These are phyloP conservation scores for Colletotrichum somersetense DNA, from an alignment of 2,329 filamentous ascomycete species.

Conservation along the genomic window DNA sequence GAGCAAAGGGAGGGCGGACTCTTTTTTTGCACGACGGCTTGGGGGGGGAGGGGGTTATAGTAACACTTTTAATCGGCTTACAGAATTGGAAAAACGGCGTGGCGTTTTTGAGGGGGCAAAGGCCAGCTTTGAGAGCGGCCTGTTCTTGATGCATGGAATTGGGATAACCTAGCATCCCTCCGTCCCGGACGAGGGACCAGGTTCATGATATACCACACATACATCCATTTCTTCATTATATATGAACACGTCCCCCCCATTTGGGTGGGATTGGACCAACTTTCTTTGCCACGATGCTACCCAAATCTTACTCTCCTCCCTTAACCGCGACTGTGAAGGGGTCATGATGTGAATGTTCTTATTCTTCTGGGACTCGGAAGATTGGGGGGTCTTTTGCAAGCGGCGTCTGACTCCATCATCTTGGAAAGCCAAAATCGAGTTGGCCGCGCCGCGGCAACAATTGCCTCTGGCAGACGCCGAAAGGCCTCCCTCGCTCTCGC, in stretches of 20 bases:
- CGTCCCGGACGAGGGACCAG: slow-evolving; percentile 1
- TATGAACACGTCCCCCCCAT: background rate
- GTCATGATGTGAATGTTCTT: background rate
- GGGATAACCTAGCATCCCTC: background rate
- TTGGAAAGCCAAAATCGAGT: background rate
- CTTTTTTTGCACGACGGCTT: background rate
- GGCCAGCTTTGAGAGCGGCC: slow-evolving; percentile 40
- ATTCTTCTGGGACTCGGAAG: background rate
- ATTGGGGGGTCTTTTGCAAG: background rate
- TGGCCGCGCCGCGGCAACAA: slow-evolving; percentile 21
- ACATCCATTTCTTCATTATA: background rate
- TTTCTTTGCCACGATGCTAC: background rate
- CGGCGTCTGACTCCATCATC: slow-evolving; percentile 18
- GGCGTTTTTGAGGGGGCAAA: slow-evolving; percentile 3
- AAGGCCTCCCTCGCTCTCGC: background rate
- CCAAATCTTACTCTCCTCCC: background rate
- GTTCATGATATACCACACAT: slow-evolving; percentile 32
- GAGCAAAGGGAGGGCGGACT: background rate
- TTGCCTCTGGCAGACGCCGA: slow-evolving; percentile 13
- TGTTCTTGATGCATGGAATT: slow-evolving; percentile 13
- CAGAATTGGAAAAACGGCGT: slow-evolving; percentile 16
- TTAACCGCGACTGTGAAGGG: background rate
- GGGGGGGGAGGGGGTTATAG: background rate
- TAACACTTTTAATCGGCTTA: slow-evolving; percentile 22
- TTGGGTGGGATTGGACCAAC: slow-evolving; percentile 2